Evolutionary conservation across 2,329 filamentous ascomycete genomes (phyloP), one percentile per base, ranked within the genome.

Genomic region (Emericellopsis atlantica): DNA sequence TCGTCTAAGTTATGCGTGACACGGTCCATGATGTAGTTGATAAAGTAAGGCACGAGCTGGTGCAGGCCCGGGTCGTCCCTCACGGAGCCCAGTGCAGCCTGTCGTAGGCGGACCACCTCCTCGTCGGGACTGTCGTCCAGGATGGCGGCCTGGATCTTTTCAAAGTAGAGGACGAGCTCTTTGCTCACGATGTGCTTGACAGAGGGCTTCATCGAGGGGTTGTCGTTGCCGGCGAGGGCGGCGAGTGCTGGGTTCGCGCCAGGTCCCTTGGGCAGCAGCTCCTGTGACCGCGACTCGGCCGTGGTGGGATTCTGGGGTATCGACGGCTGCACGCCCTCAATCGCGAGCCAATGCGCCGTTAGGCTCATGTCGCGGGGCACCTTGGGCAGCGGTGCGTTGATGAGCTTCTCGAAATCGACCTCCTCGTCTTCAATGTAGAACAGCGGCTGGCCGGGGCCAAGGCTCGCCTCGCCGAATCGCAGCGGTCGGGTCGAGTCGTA

Each of bases 351-450:
- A 63, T 98, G 92, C 45, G 86, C 92, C 33, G 90, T 96, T 56
- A 95, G 90, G 45, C 80, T 86, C 52, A 92, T 83, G 60, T 98
- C 92, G 39, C 90, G 74, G 29, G 92, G 92, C 24, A 98, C 89
- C 61, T 93, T 95, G 22, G 92, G 92, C 49, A 98, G 64, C 5
- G 92, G 86, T 48, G 88, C 88, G 64, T 98, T 98, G 58, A 98
- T 95, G 49, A 98, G 69, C 69, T 96, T 96, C 67, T 98, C 92
- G 56, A 98, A 96, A 61, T 98, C 92, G 41, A 96, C 82, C 67
- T 98, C 92, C 56, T 98, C 92, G 58, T 98, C 92, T 56, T 98
- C 92, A 32, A 98, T 84, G 58, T 98, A 98, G 62, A 90, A 98
- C 18, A 98, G 67, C 40, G 90, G 88, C 62, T 98, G 92, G 9